These are phyloP conservation scores for Neltuma alba DNA, from an alignment of 306 rosid genomes.

Conservation along the genomic window DNA sequence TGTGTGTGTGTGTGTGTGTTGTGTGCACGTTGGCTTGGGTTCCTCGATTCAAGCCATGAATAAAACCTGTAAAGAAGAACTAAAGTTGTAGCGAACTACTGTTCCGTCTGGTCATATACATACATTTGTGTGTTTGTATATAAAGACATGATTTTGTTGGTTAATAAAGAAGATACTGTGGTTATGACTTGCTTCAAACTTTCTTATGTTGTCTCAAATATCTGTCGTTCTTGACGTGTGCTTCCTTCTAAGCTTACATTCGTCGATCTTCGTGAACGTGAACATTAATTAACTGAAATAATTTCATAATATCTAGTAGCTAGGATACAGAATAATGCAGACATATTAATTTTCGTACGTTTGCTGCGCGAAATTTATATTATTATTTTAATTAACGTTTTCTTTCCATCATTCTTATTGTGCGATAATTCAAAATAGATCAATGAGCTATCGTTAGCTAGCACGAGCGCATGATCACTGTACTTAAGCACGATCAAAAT, in stretches of 20 bases:
- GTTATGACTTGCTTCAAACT: background rate
- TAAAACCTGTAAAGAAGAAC: background rate
- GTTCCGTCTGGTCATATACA: background rate
- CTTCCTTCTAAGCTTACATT: background rate
- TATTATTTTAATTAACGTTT: too few species aligned
- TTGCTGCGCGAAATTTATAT: too few species aligned
- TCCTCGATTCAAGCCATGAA: background rate
- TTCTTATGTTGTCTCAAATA: background rate
- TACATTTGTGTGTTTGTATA: too few species aligned
- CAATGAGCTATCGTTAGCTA: background rate
- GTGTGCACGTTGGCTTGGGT: background rate
- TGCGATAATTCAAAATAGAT: too few species aligned
- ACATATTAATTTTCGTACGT: background rate
- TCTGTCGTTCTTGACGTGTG: background rate
- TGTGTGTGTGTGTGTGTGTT: background rate
- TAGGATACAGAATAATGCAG: background rate
- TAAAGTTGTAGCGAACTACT: background rate
- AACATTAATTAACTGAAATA: background rate
- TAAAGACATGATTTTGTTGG: too few species aligned
- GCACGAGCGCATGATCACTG: background rate
- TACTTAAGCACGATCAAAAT: background rate
- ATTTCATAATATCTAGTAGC: background rate
- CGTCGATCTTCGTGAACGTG: background rate
- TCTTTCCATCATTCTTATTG: background rate
- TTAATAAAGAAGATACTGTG: background rate